These are phyloP conservation scores for Exutisphaerella laricina DNA, from an alignment of 2,329 filamentous ascomycete genomes.

Conservation along the genomic window DNA sequence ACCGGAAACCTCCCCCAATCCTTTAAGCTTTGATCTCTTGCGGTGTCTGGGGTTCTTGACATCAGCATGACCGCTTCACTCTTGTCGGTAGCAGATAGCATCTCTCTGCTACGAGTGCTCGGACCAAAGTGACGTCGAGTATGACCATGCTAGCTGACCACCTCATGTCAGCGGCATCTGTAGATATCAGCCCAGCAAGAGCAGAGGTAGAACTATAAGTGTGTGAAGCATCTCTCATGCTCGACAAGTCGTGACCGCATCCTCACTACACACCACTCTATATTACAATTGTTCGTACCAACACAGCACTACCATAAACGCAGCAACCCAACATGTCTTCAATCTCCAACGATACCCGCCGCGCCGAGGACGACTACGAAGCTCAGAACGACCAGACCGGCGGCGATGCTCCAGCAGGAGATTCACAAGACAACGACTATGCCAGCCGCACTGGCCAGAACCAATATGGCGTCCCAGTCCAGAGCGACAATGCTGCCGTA, in stretches of 20 bases:
- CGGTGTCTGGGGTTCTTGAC: constrained; percentile 1
- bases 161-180: neutral
- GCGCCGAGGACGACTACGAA: constrained; percentile 15
- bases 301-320: neutral
- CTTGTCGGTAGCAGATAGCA: neutral
- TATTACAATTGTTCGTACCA: neutral
- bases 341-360: neutral
- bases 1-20: too few species aligned
- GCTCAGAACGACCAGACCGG: constrained; percentile 14
- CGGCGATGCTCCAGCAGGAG: constrained; percentile 31
- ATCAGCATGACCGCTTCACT: constrained; percentile 10
- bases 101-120: neutral
- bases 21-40: neutral
- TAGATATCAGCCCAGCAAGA: neutral
- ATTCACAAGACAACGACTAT: constrained; percentile 43
- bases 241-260: too few species aligned
- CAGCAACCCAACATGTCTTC: constrained; percentile 20
- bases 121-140: constrained; percentile 5
- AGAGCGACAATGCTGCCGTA: constrained; percentile 42
- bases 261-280: neutral
- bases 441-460: constrained; percentile 43
- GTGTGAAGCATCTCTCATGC: neutral
- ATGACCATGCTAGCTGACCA: neutral
- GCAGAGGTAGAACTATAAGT: neutral
- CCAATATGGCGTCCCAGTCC: constrained; percentile 43